A percentile compares a stretch with the other conserved stretches of the same genome.
Conservation (phyloP, 805 yeast species). For the Saccharomycopsis schoenii region DNA sequence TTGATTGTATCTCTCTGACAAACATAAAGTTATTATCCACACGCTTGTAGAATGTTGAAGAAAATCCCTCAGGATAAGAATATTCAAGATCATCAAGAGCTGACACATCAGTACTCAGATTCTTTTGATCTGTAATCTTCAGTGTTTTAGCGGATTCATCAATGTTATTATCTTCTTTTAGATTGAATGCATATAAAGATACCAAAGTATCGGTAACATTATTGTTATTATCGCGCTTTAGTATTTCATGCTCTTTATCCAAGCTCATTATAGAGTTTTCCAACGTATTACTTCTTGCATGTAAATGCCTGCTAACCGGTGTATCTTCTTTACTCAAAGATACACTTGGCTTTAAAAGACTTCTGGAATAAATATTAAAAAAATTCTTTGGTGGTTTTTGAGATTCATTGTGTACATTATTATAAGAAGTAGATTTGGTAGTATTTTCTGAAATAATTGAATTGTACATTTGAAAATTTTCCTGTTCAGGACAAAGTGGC, state of each 20-base stretch:
- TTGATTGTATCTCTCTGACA: constrained; percentile 39
- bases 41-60: constrained; percentile 39
- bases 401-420: neutral
- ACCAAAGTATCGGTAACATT: constrained; percentile 12
- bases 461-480: neutral
- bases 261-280: neutral
- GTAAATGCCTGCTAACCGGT: neutral
- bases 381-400: neutral
- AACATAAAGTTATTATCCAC: constrained; percentile 43
- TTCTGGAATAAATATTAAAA: neutral
- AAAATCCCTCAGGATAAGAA: constrained; percentile 38
- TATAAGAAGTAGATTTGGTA: neutral
- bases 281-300: neutral
- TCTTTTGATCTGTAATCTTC: neutral
- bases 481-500: neutral
- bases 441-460: neutral
- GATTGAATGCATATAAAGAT: constrained; percentile 13
- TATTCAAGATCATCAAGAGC: neutral
- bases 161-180: neutral
- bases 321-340: neutral
- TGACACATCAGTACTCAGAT: neutral
- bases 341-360: neutral
- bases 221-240: neutral
- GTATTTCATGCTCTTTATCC: neutral
- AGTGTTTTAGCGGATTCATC: neutral